Base-by-base conservation (phyloP, 306 rosid species). In the Prunus salicina region DNA sequence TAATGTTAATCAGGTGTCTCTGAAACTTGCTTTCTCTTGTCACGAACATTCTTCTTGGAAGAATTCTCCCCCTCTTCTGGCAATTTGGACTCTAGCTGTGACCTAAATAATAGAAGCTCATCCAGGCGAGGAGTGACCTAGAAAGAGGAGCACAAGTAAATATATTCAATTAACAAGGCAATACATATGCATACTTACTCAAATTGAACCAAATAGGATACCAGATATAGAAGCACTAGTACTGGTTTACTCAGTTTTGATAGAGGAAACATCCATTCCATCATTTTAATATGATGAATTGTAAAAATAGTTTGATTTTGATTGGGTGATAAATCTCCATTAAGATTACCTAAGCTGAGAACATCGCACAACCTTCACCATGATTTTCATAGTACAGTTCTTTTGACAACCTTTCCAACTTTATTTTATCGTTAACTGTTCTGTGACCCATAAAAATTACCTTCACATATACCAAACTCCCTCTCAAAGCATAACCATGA, bases 401-500 rank as follows among this genome's bases (percentile, higher is more conserved):
- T 14, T 63, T 63, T 8, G 67, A 63, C 20, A 63, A 63, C 12
- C 65, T 20, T 55, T 25, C 34, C 15, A 15, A 25, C 22, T 63
- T 30, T 28, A 28, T 14, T 16, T 30, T 63, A 63, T 16, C 8
- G 22, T 30, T 27, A 27, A 30, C 8, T 14, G 24, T 63, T 28
- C 12, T 28, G 45, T 8, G 30, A 30, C n/a, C n/a, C 45, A 63
- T 8, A 63, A 63, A 15, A 15, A 27, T 12, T 13, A 63, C 45
- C 56, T 62, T 62, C 67, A 28, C 43, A 28, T 62, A 28, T 28
- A 12, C 98, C 96, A 62, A 79, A 88, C 82, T 95, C 92, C 85
- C 97, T 92, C 87, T 95, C 98, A 70, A 92, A 95, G 81, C 92
- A 87, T 74, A 95, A 76, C 97, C 98, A 95, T 24, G 89, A 83